Base-by-base conservation (phyloP, 2,329 filamentous ascomycete species). In the Acrocalymma vagum region DNA sequence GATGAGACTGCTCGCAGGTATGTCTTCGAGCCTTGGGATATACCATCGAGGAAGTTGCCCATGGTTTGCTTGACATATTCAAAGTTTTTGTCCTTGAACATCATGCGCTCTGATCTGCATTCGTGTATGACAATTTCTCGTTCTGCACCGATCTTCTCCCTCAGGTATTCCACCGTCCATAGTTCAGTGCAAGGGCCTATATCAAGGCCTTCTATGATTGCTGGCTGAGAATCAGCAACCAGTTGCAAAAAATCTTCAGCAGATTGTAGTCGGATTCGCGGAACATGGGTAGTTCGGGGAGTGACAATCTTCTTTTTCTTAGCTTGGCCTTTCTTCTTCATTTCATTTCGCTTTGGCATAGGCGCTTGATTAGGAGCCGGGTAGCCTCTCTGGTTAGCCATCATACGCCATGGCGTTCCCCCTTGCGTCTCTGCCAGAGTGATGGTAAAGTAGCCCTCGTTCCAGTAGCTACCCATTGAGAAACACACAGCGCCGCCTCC, bases 401-500 rank as follows among this genome's bases (percentile, higher is more conserved):
- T 29, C 15, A 27, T 34, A 38, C 42, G 44, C 62, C 63, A 64
- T 34, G 43, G 17, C 29, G 37, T 52, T 24, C 39, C 17, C 36
- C 50, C 50, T 47, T 47, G 45, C 33, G 33, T 44, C 40, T 30
- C 42, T 23, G 21, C 30, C 28, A 42, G 35, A 27, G 51, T 51
- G 18, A 69, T 55, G 4, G 43, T 48, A 11, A 67, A 34, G 22
- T 47, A 51, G 9, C 56, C 55, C 37, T 59, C 37, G 32, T 91
- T 92, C 88, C 89, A 95, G 59, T 83, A 91, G 6, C 88, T 88
- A 1, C 91, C 91, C 79, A 95, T 95, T 0, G 89, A 91, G 73
- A 95, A 95, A 65, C 90, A 95, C 0, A 90, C 89, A 11, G 88
- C 90, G 24, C 90, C 92, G 11, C 92, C 92, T 1, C 90, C 90